Evolutionary conservation across 257 asterid genomes (phyloP), one percentile per base, ranked within the genome.

Genomic region (Apocynum venetum): DNA sequence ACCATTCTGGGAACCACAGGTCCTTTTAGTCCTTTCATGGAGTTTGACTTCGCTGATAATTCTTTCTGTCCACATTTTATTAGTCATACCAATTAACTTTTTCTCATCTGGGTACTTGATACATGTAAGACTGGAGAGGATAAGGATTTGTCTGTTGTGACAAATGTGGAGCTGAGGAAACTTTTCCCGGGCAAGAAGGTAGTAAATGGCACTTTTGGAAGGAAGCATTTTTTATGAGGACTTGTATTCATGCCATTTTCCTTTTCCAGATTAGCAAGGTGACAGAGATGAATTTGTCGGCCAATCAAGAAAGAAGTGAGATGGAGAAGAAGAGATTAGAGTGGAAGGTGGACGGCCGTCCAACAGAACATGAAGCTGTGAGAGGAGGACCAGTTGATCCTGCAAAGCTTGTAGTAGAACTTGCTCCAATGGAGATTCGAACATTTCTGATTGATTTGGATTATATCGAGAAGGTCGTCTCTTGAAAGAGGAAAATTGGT

Each of bases 341-440:
- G 0, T 91, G 97, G 97, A 84, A 81, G 85, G 86, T 81, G 55
- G 83, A 85, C 75, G 84, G 88, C 71, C 44, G 67, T 41, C 67
- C n/a, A 11, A 84, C 66, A 40, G 71, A 55, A 4, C 15, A 51
- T 57, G 61, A 61, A 72, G 86, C 66, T 68, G 80, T 72, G 51
- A 86, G 94, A 85, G 97, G 96, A 53, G 90, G 92, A 78, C 78
- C 79, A 2, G 76, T 90, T 43, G 97, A 91, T 90, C 91, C 97
- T 44, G 80, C 73, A 41, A 84, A 80, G 88, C 90, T 91, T 57
- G 79, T 82, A 2, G 89, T 89, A 36, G 89, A 90, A 84, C 90
- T 91, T 72, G 90, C 88, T 73, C 97, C 97, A 0, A 86, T 89
- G 92, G 97, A 91, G 88, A 86, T 91, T 31, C 87, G 97, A 69